Base-by-base conservation (phyloP, 2,329 filamentous ascomycete genomes). In the Pseudogymnoascus verrucosus region DNA sequence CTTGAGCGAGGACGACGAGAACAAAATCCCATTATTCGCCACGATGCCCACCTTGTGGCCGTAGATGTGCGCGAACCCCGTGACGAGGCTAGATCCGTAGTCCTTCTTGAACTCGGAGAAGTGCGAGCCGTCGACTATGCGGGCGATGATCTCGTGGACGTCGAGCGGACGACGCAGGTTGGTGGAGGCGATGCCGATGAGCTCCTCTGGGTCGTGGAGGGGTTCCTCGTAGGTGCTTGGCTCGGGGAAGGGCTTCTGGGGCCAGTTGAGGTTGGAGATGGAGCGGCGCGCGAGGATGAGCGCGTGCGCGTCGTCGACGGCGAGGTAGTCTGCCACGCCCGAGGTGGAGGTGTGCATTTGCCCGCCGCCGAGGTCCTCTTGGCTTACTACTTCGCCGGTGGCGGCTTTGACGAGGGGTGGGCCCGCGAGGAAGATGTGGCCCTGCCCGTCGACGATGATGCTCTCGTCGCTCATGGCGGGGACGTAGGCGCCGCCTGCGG, bases 391-490 rank as follows among this genome's bases (percentile, higher is more conserved):
- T 76, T 99, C 93, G 11, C 93, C 95, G 0, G 95, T 99, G 10
- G 93, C 93, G 7, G 95, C 95, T 78, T 97, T 96, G 67, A 99
- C 95, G 0, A 99, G 82, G 0, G 95, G 93, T 16, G 93, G 93
- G 0, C 93, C 95, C 0, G 93, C 93, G 1, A 99, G 85, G 80
- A 98, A 99, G 74, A 99, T 96, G 69, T 96, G 93, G n/a, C 93
- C 93, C 75, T 97, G 93, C 62, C 93, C 89, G 72, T 91, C 87
- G 40, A 98, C 95, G 68, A 99, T 98, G 76, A 99, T 97, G 73
- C 87, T 92, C 81, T 98, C 95, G 74, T 98, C 95, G 65, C 90
- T 93, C 93, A 99, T 98, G 71, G 91, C 91, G 10, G 93, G 93
- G 10, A 98, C 93, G 74, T 99, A 98, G 23, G 93, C 93, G 59